Conservation (phyloP, 805 yeast species). For the Candida jianshihensis region DNA sequence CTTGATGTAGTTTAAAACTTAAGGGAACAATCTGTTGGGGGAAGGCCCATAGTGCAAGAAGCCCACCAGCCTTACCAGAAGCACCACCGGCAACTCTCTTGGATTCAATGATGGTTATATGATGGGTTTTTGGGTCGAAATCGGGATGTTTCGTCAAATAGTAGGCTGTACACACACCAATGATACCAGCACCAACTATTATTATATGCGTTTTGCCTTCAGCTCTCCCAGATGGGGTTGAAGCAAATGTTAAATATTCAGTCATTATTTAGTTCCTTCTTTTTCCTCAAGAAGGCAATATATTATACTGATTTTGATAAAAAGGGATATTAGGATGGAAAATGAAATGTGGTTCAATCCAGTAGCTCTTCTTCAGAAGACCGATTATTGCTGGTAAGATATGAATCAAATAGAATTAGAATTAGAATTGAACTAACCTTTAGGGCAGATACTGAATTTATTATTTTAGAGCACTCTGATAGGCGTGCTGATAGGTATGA, state of each 20-base stretch:
- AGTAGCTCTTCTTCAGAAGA: too few species aligned
- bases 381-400: too few species aligned
- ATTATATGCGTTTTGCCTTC: conserved; percentile 68
- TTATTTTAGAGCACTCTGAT: too few species aligned
- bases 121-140: conserved; percentile 64
- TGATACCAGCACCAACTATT: conserved; percentile 92
- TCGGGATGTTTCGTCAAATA: conserved; percentile 78
- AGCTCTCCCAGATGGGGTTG: conserved; percentile 22
- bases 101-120: conserved; percentile 80
- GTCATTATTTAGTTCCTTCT: conserved; percentile 6
- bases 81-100: conserved; percentile 97
- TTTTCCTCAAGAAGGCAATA: too few species aligned
- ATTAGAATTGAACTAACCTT: too few species aligned
- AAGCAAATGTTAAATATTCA: conserved; percentile 16
- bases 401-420: too few species aligned
- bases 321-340: too few species aligned
- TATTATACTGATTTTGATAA: too few species aligned
- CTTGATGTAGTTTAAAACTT: conserved; percentile 79
- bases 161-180: conserved; percentile 93
- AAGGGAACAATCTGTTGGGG: conserved; percentile 91
- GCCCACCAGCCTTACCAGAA: conserved; percentile 95
- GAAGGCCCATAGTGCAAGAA: conserved; percentile 92
- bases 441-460: too few species aligned
- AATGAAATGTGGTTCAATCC: too few species aligned
- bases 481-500: too few species aligned